These are phyloP conservation scores for Parafenestella ontariensis DNA, from an alignment of 2,329 filamentous ascomycete genomes.

Conservation along the genomic window DNA sequence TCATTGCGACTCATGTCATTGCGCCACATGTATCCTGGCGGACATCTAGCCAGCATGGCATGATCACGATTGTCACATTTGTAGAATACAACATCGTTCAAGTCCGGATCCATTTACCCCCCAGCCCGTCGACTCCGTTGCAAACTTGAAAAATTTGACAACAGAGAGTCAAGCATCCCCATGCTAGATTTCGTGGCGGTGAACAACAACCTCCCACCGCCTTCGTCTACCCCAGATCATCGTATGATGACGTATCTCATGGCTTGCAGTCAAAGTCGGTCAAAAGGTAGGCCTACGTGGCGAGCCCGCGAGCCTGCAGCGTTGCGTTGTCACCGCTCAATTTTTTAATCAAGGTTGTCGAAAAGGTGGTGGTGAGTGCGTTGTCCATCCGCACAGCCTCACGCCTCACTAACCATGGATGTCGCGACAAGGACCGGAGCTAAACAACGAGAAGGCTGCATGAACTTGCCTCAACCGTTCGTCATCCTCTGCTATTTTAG, in stretches of 20 bases:
- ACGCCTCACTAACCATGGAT: constrained; percentile 16
- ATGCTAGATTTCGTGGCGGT: constrained; percentile 34
- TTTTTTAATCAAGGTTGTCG: constrained; percentile 7
- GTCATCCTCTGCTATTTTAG: constrained; percentile 21
- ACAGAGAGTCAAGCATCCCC: constrained; percentile 28
- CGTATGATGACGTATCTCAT: constrained; percentile 36
- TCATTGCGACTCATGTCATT: constrained; percentile 19
- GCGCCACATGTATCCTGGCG: constrained; percentile 19
- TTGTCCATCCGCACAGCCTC: constrained; percentile 31
- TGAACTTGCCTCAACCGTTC: constrained; percentile 33
- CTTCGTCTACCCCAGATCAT: constrained; percentile 32
- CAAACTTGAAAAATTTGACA: constrained; percentile 17
- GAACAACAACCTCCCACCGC: constrained; percentile 33
- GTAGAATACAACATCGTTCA: constrained; percentile 22
- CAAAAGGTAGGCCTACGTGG: constrained; percentile 33
- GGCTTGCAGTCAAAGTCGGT: constrained; percentile 27
- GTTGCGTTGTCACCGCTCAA: constrained; percentile 32
- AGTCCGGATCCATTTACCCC: constrained; percentile 19
- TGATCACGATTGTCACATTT: constrained; percentile 4
- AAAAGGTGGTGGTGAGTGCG: constrained; percentile 30
- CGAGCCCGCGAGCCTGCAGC: constrained; percentile 19
- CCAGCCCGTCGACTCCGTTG: constrained; percentile 15
- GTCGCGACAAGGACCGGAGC: constrained; percentile 11
- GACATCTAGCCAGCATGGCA: constrained; percentile 15
- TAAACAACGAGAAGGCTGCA: constrained; percentile 17